Percentiles rank a stretch among this genome's conserved stretches.
Conservation (phyloP, 2,329 filamentous ascomycete species). For the Microcyclosporella mali region DNA sequence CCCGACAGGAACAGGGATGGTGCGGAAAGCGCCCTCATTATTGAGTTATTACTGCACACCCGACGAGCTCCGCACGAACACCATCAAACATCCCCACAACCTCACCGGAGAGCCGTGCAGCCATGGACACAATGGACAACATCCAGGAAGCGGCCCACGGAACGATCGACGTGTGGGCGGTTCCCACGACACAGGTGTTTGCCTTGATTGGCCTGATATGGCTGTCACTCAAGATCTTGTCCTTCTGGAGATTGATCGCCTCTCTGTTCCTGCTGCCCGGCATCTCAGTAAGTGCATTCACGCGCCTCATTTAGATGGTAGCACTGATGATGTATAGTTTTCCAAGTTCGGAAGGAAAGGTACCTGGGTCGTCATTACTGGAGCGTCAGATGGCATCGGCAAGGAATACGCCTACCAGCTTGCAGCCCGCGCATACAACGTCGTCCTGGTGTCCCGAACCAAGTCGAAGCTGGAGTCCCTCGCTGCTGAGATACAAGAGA, state of each 20-base stretch:
- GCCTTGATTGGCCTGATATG: conserved; percentile 35
- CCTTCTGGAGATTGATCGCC: conserved; percentile 42
- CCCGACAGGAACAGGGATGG: conserved; percentile 6
- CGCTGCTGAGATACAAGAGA: conserved; percentile 65
- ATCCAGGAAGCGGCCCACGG: conserved; percentile 11
- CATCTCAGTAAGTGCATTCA: conserved; percentile 34
- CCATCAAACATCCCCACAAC: not conserved
- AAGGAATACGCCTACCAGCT: conserved; percentile 93
- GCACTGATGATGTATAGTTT: conserved; percentile 50
- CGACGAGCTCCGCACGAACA: not conserved
- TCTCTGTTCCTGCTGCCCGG: conserved; percentile 47
- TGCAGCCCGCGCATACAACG: conserved; percentile 85
- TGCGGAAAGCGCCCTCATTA: not conserved
- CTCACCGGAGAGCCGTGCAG: not conserved
- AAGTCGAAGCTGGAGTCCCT: conserved; percentile 79
- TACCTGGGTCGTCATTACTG: conserved; percentile 90
- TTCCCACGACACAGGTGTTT: conserved; percentile 29
- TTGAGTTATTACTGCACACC: not conserved
- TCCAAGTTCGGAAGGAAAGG: conserved; percentile 85
- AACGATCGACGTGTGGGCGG: conserved; percentile 25
- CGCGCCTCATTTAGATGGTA: not conserved
- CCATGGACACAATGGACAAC: conserved; percentile 12
- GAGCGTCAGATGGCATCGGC: conserved; percentile 91
- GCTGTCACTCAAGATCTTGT: conserved; percentile 37
- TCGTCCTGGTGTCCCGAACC: conserved; percentile 93